Percentiles rank a stretch among this genome's conserved stretches.
These are phyloP conservation scores for Starmerella stigmatis DNA, from an alignment of 805 yeast species.

Conservation along the genomic window DNA sequence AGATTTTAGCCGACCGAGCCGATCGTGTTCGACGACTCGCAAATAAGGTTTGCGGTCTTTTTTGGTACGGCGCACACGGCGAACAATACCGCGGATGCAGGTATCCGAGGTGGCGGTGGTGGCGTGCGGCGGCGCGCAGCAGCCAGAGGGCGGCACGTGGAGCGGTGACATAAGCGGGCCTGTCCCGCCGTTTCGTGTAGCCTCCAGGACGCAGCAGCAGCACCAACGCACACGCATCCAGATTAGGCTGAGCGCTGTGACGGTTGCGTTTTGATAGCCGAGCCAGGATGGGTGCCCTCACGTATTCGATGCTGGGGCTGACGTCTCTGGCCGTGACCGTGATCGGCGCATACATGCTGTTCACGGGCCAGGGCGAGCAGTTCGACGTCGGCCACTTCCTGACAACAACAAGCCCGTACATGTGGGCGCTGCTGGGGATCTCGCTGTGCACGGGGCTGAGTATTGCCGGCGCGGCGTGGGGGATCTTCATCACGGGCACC, in stretches of 20 bases:
- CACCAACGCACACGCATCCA: not conserved
- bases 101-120: too few relatives aligned
- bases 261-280: not conserved
- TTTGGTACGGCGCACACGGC: too few relatives aligned
- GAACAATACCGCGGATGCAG: too few relatives aligned
- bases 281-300: conserved; percentile 14
- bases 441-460: conserved; percentile 84
- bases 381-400: conserved; percentile 88
- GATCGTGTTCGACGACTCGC: too few relatives aligned
- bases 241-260: too few relatives aligned
- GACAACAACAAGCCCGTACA: conserved; percentile 77
- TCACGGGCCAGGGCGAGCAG: conserved; percentile 84
- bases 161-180: too few relatives aligned
- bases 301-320: conserved; percentile 11
- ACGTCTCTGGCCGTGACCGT: conserved; percentile 16
- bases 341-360: conserved; percentile 36
- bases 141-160: too few relatives aligned
- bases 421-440: conserved; percentile 94
- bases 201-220: not conserved
- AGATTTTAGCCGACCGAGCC: too few relatives aligned
- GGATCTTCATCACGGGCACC: conserved; percentile 90
- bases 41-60: too few relatives aligned
- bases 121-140: too few relatives aligned
- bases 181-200: too few relatives aligned
- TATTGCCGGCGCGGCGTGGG: conserved; percentile 99